phyloP scores from a whole-genome alignment of 106 monocot species.

The Iris macrosiphon region DNA sequence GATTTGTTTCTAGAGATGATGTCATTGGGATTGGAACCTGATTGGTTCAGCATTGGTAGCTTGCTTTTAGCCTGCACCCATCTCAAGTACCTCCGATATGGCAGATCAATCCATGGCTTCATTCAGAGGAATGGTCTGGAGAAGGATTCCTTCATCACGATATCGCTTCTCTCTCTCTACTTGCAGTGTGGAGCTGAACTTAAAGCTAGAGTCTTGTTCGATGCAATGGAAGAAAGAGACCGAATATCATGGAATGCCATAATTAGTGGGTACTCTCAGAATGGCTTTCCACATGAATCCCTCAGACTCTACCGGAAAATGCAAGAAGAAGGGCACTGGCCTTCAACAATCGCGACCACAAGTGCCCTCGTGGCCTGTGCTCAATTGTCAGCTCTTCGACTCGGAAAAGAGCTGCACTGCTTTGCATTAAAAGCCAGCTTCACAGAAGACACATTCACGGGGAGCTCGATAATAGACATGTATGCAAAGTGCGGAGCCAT shows the following conservation, averaged over 20 bases:
- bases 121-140: conserved; percentile 44
- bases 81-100: conserved; percentile 22
- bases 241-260: conserved; percentile 65
- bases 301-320: conserved; percentile 47
- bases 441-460: conserved; percentile 26
- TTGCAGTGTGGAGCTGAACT: conserved; percentile 36
- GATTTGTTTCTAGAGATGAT: conserved; percentile 39
- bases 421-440: conserved; percentile 36
- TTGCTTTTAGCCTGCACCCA: conserved; percentile 44
- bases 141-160: conserved; percentile 46
- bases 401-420: conserved; percentile 53
- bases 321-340: conserved; percentile 17
- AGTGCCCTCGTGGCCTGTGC: conserved; percentile 39
- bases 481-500: conserved; percentile 72
- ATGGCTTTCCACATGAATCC: conserved; percentile 30
- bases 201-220: conserved; percentile 33
- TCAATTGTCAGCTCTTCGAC: conserved; percentile 35
- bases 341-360: conserved; percentile 38
- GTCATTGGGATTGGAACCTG: conserved; percentile 31
- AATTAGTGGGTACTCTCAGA: conserved; percentile 59
- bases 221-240: conserved; percentile 35
- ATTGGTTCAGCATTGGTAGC: conserved; percentile 64
- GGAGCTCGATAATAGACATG: conserved; percentile 72
- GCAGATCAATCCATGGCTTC: conserved; percentile 52
- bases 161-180: conserved; percentile 61